A percentile compares a stretch with the other conserved stretches of the same genome.
Evolutionary conservation across 352 stramenopile species (phyloP).

Genomic region (Globisporangium cederbergense): DNA sequence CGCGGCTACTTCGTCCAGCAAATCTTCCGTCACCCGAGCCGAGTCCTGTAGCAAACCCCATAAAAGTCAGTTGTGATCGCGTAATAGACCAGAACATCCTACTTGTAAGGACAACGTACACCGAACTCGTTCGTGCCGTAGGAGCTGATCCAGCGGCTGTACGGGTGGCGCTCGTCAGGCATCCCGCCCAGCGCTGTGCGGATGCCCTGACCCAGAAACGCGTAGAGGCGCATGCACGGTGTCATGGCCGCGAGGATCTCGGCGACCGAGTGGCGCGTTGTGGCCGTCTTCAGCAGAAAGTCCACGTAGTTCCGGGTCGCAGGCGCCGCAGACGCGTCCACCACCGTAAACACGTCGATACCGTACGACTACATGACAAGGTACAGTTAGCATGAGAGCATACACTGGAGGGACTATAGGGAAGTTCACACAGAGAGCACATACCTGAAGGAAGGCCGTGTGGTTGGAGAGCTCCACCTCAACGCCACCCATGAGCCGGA

Average conservation of each 20-base stretch:
- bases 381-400: not conserved
- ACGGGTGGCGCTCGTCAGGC: conserved; percentile 19
- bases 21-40: conserved; percentile 24
- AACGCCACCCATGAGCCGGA: conserved; percentile 41
- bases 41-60: conserved; percentile 14
- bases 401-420: not conserved
- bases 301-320: conserved; percentile 45
- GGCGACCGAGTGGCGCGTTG: conserved; percentile 23
- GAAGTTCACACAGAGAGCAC: not conserved
- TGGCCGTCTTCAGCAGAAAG: conserved; percentile 45
- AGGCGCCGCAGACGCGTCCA: conserved; percentile 21
- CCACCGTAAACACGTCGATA: conserved; percentile 34
- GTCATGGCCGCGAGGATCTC: conserved; percentile 55
- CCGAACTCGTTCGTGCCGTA: conserved; percentile 42
- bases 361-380: conserved; percentile 27
- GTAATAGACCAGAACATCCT: not conserved
- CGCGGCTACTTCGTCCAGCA: conserved; percentile 33
- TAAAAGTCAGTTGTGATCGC: not conserved
- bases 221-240: conserved; percentile 48
- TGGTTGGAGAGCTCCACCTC: conserved; percentile 46
- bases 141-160: conserved; percentile 45
- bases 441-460: conserved; percentile 39
- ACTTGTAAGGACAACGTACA: conserved; percentile 10
- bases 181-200: conserved; percentile 10
- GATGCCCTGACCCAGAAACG: conserved; percentile 40